Evolutionary conservation across 129 eudicot genomes (phyloP), one percentile per base, ranked within the genome.

Genomic region (Artemisia annua): DNA sequence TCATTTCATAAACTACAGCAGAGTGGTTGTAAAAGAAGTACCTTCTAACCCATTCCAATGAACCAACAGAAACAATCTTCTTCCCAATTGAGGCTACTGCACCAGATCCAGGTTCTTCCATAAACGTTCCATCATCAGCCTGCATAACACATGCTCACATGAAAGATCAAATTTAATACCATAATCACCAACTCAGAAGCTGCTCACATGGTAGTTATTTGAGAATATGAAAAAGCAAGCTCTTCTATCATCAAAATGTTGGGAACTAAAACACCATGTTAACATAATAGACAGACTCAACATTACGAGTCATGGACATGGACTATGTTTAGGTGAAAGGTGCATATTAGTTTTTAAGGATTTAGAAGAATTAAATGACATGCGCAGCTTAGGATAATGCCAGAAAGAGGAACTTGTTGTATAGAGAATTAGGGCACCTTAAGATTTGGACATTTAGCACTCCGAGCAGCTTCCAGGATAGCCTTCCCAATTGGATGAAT

Each of bases 61-160:
- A 83, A 66, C 99, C 99, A 81, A 95, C 94, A 65, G 97, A 85
- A 61, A 95, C 91, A 64, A 60, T 83, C 75, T 79, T 95, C 24
- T 80, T 80, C 72, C 73, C 96, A 81, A 91, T 71, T 66, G 87
- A 88, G 66, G 96, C 99, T 64, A 88, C 88, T 19, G 97, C 99
- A 85, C 99, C 97, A 74, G 97, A 95, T 62, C 99, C 99, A 35
- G 99, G 99, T 85, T 95, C 97, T 86, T 95, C 99, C 71, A 76
- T 71, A 80, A 81, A 95, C 11, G 94, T 90, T 71, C 97, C 97
- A 83, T 90, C 99, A 44, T 60, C 84, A 60, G 78, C 87, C 97
- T 91, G 83, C 75, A 78, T 22, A 71, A 53, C 74, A 63, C 74
- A 35, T 51, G 55, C 54, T 46, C 61, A 11, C 39, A 63, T 55